Conservation (phyloP, 1,284 basidiomycete species). For the Cryptococcus sp. region DNA sequence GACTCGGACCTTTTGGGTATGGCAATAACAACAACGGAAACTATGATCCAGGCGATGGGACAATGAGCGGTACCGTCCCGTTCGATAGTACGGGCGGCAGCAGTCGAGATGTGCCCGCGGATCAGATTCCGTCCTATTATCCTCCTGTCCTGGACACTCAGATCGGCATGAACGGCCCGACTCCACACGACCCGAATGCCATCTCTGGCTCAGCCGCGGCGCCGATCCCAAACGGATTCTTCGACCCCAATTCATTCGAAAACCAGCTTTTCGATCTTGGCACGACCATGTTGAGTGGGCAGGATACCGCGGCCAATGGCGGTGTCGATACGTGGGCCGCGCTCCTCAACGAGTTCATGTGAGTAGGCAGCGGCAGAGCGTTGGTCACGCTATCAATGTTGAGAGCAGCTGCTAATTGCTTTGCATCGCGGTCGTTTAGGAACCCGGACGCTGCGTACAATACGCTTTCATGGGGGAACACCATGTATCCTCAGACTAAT, state of each 20-base stretch:
- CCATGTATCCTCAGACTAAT: no score
- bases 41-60: not conserved
- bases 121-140: not conserved
- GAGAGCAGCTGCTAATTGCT: no score
- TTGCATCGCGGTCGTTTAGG: no score
- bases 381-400: no score
- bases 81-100: not conserved
- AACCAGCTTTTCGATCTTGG: slow-evolving; percentile 16
- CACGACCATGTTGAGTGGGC: slow-evolving; percentile 10
- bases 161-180: not conserved
- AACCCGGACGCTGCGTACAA: no score
- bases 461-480: no score
- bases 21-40: not conserved
- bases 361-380: slow-evolving; percentile 8
- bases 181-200: not conserved
- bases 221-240: slow-evolving; percentile 4
- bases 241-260: slow-evolving; percentile 18
- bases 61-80: no score
- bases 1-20: not conserved
- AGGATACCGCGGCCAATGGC: not conserved
- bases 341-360: slow-evolving; percentile 28
- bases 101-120: not conserved
- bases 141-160: not conserved
- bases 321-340: slow-evolving; percentile 29
- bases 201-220: not conserved